A percentile compares a stretch with the other conserved stretches of the same genome.
Evolutionary conservation across 192 early-diverging fungal genomes (phyloP).

Genomic region (Rhizophagus prolifer): DNA sequence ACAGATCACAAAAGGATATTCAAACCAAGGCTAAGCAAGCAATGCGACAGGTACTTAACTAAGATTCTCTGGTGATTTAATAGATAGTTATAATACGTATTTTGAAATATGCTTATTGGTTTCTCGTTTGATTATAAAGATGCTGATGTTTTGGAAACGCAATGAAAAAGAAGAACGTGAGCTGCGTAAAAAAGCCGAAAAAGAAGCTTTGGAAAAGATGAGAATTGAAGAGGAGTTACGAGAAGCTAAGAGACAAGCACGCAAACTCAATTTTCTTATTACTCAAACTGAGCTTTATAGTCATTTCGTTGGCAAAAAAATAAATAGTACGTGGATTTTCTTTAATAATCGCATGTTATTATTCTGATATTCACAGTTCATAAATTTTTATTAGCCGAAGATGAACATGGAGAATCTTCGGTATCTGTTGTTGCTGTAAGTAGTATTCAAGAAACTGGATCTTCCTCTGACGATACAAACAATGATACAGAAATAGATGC

Average conservation of each 20-base stretch:
- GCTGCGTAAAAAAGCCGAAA: slow-evolving; percentile 82
- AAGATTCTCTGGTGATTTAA: not conserved
- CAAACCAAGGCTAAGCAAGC: slow-evolving; percentile 62
- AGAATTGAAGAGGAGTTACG: slow-evolving; percentile 80
- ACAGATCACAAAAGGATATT: slow-evolving; percentile 61
- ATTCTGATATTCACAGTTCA: not conserved
- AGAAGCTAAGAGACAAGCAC: slow-evolving; percentile 77
- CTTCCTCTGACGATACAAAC: slow-evolving; percentile 3
- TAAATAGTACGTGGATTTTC: slow-evolving; percentile 41
- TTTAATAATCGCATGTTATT: not conserved
- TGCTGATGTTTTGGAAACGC: slow-evolving; percentile 89
- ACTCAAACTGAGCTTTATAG: slow-evolving; percentile 91
- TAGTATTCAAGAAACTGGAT: slow-evolving; percentile 25
- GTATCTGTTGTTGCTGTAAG: slow-evolving; percentile 33
- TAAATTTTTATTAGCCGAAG: not conserved
- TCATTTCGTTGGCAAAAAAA: slow-evolving; percentile 88
- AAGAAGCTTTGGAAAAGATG: slow-evolving; percentile 75
- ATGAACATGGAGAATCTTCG: slow-evolving; percentile 26
- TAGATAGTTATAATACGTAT: not conserved
- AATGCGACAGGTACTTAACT: slow-evolving; percentile 50
- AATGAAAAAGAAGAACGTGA: slow-evolving; percentile 92
- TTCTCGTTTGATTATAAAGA: slow-evolving; percentile 42
- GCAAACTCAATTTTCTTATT: slow-evolving; percentile 91
- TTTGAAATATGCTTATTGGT: not conserved
- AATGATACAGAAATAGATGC: slow-evolving; percentile 17